Evolutionary conservation across 257 asterid species (phyloP).

Genomic region (Coffea eugenioides): DNA sequence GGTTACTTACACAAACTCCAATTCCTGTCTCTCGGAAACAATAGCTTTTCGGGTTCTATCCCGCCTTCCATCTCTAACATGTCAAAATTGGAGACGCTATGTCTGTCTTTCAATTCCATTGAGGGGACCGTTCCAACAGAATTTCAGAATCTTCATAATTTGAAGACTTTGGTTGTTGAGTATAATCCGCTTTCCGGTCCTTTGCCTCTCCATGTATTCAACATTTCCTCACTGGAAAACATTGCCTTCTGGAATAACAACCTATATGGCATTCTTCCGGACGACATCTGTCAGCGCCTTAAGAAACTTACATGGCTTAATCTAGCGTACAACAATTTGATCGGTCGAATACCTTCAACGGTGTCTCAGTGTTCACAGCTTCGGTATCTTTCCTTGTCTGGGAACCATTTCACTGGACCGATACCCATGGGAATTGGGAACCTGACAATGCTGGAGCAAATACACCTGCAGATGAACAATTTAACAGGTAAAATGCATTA

Average conservation of each 20-base stretch:
- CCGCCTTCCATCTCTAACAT: constrained; percentile 4
- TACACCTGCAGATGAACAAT: neutral
- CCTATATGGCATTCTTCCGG: constrained; percentile 13
- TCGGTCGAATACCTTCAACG: too few species aligned
- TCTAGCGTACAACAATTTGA: neutral
- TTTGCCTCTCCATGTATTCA: neutral
- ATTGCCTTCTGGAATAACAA: neutral
- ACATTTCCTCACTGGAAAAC: neutral
- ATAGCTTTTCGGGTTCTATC: constrained; percentile 7
- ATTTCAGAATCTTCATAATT: constrained; percentile 4
- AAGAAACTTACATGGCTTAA: neutral
- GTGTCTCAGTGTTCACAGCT: neutral
- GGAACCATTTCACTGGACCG: neutral
- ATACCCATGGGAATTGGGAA: constrained; percentile 7
- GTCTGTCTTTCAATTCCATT: neutral
- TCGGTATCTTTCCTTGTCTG: neutral
- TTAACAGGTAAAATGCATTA: neutral
- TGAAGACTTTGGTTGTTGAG: neutral
- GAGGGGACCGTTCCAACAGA: constrained; percentile 10
- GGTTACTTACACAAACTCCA: neutral
- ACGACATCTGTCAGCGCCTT: neutral
- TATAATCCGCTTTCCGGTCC: constrained; percentile 10
- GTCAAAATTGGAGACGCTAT: constrained; percentile 1
- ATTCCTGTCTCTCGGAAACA: neutral
- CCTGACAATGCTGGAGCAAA: neutral